A percentile compares a stretch with the other conserved stretches of the same genome.
These are phyloP conservation scores for Clarireedia paspali DNA, from an alignment of 2,329 filamentous ascomycete species.

Conservation along the genomic window DNA sequence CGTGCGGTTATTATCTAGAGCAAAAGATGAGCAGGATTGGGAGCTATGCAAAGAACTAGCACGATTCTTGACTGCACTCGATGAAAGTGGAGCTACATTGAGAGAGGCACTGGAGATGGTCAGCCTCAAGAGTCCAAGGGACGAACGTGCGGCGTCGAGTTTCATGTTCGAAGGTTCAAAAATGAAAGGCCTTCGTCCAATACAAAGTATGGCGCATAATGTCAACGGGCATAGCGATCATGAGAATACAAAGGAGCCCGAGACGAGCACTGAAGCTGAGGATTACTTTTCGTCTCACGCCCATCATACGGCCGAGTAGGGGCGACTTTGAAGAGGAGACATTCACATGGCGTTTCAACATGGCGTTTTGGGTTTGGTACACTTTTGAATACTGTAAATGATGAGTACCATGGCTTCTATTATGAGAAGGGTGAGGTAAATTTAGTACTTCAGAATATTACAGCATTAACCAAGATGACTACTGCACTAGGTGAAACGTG, in stretches of 20 bases:
- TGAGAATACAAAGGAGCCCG: conserved; percentile 19
- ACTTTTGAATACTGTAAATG: conserved; percentile 4
- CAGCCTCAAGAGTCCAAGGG: conserved; percentile 35
- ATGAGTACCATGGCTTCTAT: neutral
- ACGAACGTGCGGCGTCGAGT: conserved; percentile 28
- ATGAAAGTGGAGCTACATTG: conserved; percentile 76
- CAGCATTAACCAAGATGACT: neutral
- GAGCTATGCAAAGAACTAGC: conserved; percentile 92
- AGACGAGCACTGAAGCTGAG: conserved; percentile 20
- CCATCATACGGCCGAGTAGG: neutral
- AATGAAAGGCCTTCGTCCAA: conserved; percentile 23
- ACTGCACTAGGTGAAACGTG: neutral
- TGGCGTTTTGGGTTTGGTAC: neutral
- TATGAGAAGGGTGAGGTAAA: neutral
- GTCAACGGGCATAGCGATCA: conserved; percentile 29
- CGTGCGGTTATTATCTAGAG: conserved; percentile 71
- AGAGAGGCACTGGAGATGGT: conserved; percentile 61
- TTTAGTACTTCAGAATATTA: conserved; percentile 8
- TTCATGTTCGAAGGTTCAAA: conserved; percentile 34
- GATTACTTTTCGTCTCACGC: conserved; percentile 10
- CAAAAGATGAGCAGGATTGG: conserved; percentile 83
- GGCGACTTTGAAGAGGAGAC: neutral
- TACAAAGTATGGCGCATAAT: conserved; percentile 23
- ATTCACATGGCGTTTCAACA: neutral
- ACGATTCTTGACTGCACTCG: conserved; percentile 87